phyloP scores from a whole-genome alignment of 2,329 filamentous ascomycete species.

The Ophiostoma piceae region DNA sequence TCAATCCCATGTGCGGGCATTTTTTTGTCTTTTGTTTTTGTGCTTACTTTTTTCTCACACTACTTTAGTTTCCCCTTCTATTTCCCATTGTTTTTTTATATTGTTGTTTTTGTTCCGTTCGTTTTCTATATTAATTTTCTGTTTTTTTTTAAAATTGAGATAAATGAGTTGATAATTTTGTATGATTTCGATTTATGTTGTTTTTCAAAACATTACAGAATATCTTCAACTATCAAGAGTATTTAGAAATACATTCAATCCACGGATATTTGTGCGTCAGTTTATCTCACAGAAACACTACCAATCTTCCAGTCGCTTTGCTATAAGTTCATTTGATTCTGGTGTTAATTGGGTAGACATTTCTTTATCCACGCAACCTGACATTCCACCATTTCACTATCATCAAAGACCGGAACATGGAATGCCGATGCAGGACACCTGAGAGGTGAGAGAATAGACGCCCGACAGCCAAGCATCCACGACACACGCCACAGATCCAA shows the following conservation, averaged over 20 bases:
- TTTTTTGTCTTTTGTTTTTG: background rate
- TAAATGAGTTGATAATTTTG: too few relatives aligned
- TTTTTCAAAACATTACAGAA: too few relatives aligned
- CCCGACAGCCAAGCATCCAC: background rate
- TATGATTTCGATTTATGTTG: background rate
- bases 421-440: background rate
- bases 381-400: background rate
- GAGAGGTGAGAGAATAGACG: background rate
- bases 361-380: background rate
- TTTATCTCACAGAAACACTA: background rate
- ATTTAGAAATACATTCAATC: too few relatives aligned
- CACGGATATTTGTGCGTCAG: too few relatives aligned
- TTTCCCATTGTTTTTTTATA: too few relatives aligned
- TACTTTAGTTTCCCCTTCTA: too few relatives aligned
- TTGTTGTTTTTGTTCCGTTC: background rate
- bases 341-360: too few relatives aligned
- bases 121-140: too few relatives aligned
- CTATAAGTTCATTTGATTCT: too few relatives aligned
- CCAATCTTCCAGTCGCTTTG: background rate
- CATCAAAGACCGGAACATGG: background rate
- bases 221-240: too few relatives aligned
- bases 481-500: background rate
- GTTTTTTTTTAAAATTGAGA: background rate
- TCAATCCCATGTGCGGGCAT: constrained; percentile 28
- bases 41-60: background rate